Evolutionary conservation across 2,329 filamentous ascomycete species (phyloP).

Genomic region (Talaromyces marneffei): DNA sequence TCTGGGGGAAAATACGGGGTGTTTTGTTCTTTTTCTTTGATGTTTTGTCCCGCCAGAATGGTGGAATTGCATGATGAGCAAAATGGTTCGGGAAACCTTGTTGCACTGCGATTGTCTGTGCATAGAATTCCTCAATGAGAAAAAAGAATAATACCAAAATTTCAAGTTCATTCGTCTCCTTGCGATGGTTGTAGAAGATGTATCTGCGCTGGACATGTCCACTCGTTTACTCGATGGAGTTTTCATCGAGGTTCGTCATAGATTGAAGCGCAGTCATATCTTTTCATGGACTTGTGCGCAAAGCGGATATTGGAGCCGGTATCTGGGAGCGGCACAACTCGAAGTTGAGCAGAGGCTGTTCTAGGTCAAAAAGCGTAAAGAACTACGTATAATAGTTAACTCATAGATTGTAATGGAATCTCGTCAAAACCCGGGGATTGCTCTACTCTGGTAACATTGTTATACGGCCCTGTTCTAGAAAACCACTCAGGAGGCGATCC

Average conservation of each 20-base stretch:
- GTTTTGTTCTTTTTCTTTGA: constrained; percentile 25
- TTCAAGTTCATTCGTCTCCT: constrained; percentile 19
- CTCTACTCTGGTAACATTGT: too few species aligned
- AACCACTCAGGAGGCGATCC: background rate
- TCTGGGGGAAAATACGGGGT: constrained; percentile 31
- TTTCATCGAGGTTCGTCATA: too few species aligned
- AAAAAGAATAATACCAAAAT: constrained; percentile 29
- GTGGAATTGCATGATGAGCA: constrained; percentile 35
- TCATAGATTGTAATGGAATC: background rate
- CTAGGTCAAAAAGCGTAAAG: background rate
- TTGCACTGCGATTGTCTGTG: constrained; percentile 31
- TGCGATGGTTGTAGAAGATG: too few species aligned
- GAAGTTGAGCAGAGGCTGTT: background rate
- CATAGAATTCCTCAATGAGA: constrained; percentile 43
- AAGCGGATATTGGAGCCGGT: background rate
- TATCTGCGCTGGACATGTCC: background rate
- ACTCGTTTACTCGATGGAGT: background rate
- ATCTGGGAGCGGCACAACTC: background rate
- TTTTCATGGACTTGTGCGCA: background rate
- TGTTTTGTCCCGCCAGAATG: constrained; percentile 24
- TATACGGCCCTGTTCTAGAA: background rate
- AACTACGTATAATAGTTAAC: background rate
- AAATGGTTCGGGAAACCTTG: constrained; percentile 35
- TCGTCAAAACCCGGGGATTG: background rate
- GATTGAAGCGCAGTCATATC: background rate